These are phyloP conservation scores for Sporobolus alterniflorus DNA, from an alignment of 202 grass and related monocot species.

Conservation along the genomic window DNA sequence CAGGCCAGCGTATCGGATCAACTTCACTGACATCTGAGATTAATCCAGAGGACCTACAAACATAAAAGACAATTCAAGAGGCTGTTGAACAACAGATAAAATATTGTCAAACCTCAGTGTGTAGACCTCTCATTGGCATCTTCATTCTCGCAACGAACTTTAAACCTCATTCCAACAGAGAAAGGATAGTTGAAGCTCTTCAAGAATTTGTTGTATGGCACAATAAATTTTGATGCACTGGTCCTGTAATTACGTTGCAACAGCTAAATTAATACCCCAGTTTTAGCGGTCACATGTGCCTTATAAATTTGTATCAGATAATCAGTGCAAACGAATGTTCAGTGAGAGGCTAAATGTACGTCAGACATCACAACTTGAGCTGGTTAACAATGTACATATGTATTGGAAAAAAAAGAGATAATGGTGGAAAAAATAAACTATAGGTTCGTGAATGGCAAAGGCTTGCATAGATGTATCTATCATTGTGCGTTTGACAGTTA, in stretches of 20 bases:
- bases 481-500: not conserved
- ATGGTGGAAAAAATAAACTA: not conserved
- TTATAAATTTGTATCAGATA: not conserved
- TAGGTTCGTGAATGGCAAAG: conserved; percentile 5
- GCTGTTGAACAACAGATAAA: conserved; percentile 5
- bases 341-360: not conserved
- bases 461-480: not conserved
- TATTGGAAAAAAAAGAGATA: not conserved
- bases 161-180: conserved; percentile 82
- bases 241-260: conserved; percentile 43
- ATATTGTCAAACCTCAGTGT: conserved; percentile 11
- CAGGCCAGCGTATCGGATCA: conserved; percentile 84
- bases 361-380: not conserved
- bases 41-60: conserved; percentile 75
- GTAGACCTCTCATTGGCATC: conserved; percentile 78
- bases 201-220: conserved; percentile 72
- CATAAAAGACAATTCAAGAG: conserved; percentile 24
- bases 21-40: conserved; percentile 75
- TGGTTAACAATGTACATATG: not conserved
- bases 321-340: not conserved
- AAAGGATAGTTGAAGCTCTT: conserved; percentile 58
- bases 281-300: not conserved
- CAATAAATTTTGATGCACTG: conserved; percentile 83
- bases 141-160: conserved; percentile 64
- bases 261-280: not conserved